These are phyloP conservation scores for Tetrahymena elliotti DNA, from an alignment of 73 alveolate genomes.

Conservation along the genomic window DNA sequence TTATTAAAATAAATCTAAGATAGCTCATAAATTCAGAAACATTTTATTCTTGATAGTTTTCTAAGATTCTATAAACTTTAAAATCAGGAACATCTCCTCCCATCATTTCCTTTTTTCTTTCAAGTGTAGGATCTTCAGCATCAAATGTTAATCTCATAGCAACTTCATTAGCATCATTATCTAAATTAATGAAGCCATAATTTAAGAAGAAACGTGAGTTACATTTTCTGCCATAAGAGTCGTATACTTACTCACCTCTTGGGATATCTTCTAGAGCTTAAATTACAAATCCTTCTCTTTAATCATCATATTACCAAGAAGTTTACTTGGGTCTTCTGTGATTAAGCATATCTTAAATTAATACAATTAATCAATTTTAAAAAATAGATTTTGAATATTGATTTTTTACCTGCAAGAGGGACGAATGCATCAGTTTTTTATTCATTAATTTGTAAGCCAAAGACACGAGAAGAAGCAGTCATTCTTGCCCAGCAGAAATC, in stretches of 20 bases:
- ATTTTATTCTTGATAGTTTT: constrained; percentile 48
- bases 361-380: no score
- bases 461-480: constrained; percentile 85
- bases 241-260: constrained; percentile 78
- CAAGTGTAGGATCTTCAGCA: constrained; percentile 55
- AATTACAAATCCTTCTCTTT: constrained; percentile 73
- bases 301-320: constrained; percentile 84
- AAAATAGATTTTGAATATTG: no score
- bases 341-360: constrained; percentile 92
- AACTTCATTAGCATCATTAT: constrained; percentile 89
- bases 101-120: constrained; percentile 48
- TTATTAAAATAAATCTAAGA: constrained; percentile 51
- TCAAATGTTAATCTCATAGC: constrained; percentile 59
- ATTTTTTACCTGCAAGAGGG: constrained; percentile 67
- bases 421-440: constrained; percentile 94
- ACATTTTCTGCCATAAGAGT: constrained; percentile 93
- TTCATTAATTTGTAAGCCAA: constrained; percentile 78
- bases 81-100: constrained; percentile 45
- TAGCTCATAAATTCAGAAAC: constrained; percentile 57
- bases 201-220: constrained; percentile 86
- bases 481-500: constrained; percentile 89
- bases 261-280: constrained; percentile 85
- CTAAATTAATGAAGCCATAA: constrained; percentile 86
- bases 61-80: constrained; percentile 51
- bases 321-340: constrained; percentile 92